Conservation (phyloP, 176 grass and related monocot genomes). For the Cenchrus fungigraminus region DNA sequence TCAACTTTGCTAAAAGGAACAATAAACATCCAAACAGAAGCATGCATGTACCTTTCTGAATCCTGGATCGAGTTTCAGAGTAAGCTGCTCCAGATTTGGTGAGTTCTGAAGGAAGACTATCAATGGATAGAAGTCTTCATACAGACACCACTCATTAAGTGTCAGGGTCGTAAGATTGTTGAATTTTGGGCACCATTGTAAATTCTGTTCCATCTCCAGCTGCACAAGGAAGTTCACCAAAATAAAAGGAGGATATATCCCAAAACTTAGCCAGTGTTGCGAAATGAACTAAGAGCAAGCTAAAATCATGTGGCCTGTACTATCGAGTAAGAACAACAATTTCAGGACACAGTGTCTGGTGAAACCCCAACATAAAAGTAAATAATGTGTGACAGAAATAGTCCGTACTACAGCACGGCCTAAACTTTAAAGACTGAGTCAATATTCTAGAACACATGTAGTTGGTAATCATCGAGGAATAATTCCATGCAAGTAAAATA, state of each 20-base stretch:
- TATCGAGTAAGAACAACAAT: background rate
- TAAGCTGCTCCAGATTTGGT: conserved; percentile 21
- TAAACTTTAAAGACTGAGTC: background rate
- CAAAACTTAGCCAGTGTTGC: background rate
- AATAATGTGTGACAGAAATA: too few relatives aligned
- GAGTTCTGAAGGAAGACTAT: conserved; percentile 45
- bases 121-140: background rate
- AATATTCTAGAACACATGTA: background rate
- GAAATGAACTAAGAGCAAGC: background rate
- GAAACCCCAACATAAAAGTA: too few relatives aligned
- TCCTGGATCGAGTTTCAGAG: background rate
- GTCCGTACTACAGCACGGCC: too few relatives aligned
- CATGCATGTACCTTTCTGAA: background rate
- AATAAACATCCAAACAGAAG: background rate
- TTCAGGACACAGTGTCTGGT: background rate
- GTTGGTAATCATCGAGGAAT: background rate
- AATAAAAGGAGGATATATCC: background rate
- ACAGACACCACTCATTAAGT: background rate
- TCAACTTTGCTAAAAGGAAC: background rate
- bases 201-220: background rate
- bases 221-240: background rate
- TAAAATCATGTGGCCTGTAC: background rate
- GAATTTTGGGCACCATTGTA: conserved; percentile 10
- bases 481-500: too few relatives aligned
- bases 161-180: conserved; percentile 40